Evolutionary conservation across 2,329 filamentous ascomycete genomes (phyloP), one percentile per base, ranked within the genome.

Genomic region (Chaetomium sp.): DNA sequence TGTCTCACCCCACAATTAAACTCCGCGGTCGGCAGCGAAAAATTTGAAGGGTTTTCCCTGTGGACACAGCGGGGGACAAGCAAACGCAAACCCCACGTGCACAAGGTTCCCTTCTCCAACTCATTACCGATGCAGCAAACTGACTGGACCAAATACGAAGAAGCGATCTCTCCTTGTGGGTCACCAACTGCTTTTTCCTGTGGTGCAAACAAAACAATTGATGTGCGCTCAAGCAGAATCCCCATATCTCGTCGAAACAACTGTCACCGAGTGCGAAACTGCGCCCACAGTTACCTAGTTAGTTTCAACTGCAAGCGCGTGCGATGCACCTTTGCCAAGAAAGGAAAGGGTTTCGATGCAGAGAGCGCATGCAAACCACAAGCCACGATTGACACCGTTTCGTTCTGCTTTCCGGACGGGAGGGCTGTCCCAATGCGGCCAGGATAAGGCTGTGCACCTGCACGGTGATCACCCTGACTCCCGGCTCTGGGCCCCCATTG

Each of bases 361-460:
- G 9, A 47, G n/a, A 13, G 62, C 50, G 57, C 33, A 60, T 62
- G 65, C 67, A 68, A 56, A 66, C 63, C 58, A 62, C 67, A 65
- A 70, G 68, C 70, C 69, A 70, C 70, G 65, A 70, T 70, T 60
- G 56, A 51, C 60, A 63, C 65, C 60, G 62, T 64, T 58, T 59
- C 60, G 62, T 54, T 47, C 53, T 38, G 45, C 53, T 50, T 54
- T 42, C 29, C 50, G 66, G 65, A 57, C 49, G 61, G 62, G 63
- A 62, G 60, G 67, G 62, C 54, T 59, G 62, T 65, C 68, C 70
- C 63, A 66, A 68, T 67, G 65, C 53, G 58, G 70, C 53, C 57
- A 25, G 49, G 64, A 67, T 69, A 68, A 65, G 70, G 70, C 69
- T 72, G 70, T 72, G 70, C 69, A 67, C 38, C 65, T 68, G 61